Conservation (phyloP, 2,329 filamentous ascomycete species). For the Cordyceps tenuipes region DNA sequence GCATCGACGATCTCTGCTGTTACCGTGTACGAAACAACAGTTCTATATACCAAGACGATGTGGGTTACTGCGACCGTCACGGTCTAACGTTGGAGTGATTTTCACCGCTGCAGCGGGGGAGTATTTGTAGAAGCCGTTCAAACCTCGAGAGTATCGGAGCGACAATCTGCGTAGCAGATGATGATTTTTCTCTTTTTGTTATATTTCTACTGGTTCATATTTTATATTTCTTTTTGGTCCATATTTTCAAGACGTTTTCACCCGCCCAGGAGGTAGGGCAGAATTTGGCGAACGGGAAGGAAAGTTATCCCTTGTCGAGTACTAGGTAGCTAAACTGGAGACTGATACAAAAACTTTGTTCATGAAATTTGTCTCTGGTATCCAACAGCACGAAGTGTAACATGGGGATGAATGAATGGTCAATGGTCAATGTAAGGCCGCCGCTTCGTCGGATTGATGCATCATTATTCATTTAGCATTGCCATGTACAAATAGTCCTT, state of each 20-base stretch:
- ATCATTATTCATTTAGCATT: too few species aligned
- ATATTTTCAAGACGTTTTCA: conserved; percentile 14
- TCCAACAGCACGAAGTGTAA: too few species aligned
- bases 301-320: not conserved
- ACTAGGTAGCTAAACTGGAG: not conserved
- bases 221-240: conserved; percentile 13
- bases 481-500: too few species aligned
- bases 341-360: conserved; percentile 1
- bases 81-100: not conserved
- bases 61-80: conserved; percentile 14
- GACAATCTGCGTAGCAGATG: not conserved
- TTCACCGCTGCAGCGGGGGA: not conserved
- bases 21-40: conserved; percentile 13
- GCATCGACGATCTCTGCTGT: not conserved
- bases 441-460: too few species aligned
- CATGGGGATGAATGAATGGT: too few species aligned
- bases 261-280: conserved; percentile 7
- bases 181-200: conserved; percentile 7
- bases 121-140: not conserved
- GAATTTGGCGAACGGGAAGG: not conserved
- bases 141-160: not conserved
- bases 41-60: conserved; percentile 17
- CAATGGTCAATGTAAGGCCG: too few species aligned
- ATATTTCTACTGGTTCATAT: conserved; percentile 14
- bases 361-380: not conserved